Base-by-base conservation (phyloP, 192 early-diverging fungal genomes). In the Coemansia sp. region DNA sequence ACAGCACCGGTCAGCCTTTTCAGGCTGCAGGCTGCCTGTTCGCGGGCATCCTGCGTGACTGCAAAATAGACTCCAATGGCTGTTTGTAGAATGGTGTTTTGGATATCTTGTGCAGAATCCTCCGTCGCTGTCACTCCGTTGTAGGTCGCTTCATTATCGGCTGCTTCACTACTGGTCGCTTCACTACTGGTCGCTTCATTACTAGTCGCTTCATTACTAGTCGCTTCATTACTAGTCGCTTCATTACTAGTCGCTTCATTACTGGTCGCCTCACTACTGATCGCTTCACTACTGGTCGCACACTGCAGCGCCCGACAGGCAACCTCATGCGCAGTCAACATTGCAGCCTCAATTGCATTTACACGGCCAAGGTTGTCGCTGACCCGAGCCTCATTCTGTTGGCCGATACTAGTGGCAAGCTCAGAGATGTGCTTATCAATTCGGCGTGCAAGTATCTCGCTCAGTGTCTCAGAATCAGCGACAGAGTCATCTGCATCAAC, bases 11-110 rank as follows among this genome's bases (percentile, higher is more conserved):
- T 23, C 18, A 38, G 57, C 47, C 39, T 11, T 23, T 26, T 47
- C 37, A 74, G 61, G 1, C 20, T 14, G 18, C 11, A 13, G 4
- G 49, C 23, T 1, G 23, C 57, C 58, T 56, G 51, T 13, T 64
- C 57, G 37, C 62, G n/a, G 1, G 53, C 66, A 5, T 7, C 49
- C 3, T 13, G 23, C 0, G 70, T 54, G n/a, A 66, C 29, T 26
- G 75, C 56, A 73, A 78, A 78, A 49, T 78, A 78, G 8, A 41
- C 54, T 23, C 55, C 55, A 43, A 71, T 66, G 1, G 75, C 53
- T 19, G 64, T 35, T 43, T 78, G 75, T 22, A 78, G n/a, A 11
- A 78, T 19, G 4, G 27, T 26, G 41, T 59, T 54, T 24, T 62
- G 65, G 4, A 60, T 51, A 4, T 26, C 39, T 1, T 27, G 37